Conservation (phyloP, 1,139 yeast species). For the Blastobotrys persicus region DNA sequence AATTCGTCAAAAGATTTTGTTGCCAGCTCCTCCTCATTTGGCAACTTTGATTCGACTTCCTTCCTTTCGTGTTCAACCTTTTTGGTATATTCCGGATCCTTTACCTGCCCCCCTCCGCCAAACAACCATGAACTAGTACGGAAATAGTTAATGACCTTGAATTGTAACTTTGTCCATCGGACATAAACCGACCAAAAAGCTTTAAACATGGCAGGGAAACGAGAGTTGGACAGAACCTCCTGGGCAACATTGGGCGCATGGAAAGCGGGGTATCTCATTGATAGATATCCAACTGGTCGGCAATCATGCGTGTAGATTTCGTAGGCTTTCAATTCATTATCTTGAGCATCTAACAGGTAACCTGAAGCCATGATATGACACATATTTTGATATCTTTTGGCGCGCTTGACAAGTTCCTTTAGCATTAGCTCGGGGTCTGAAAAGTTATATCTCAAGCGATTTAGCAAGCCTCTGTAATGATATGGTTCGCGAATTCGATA, state of each 20-base stretch:
- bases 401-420: background rate
- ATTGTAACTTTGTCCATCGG: background rate
- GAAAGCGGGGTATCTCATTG: background rate
- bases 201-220: background rate
- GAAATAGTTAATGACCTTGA: background rate
- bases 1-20: background rate
- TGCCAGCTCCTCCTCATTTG: background rate
- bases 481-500: background rate
- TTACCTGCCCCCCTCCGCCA: background rate
- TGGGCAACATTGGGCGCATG: conserved; percentile 1
- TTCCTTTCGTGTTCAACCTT: background rate
- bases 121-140: background rate
- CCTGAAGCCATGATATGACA: background rate
- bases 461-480: background rate
- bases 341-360: background rate
- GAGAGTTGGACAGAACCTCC: background rate
- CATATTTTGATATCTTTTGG: background rate
- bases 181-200: background rate
- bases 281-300: background rate
- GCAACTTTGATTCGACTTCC: background rate
- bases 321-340: background rate
- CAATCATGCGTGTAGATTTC: background rate
- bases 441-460: background rate
- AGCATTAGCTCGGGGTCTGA: background rate
- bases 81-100: background rate